Evolutionary conservation across 306 rosid genomes (phyloP).

Genomic region (Purshia tridentata): DNA sequence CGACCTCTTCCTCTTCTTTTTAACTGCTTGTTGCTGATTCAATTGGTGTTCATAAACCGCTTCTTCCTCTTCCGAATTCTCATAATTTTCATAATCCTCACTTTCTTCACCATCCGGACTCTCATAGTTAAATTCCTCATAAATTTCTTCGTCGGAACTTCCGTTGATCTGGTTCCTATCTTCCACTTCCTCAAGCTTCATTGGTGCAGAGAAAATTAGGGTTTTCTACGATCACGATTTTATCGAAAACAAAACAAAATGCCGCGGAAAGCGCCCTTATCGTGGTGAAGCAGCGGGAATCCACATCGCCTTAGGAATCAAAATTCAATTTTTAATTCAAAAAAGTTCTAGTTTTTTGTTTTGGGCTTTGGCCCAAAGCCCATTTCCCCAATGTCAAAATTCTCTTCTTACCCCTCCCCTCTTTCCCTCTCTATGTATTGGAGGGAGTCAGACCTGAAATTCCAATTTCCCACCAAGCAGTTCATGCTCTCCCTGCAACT

Average conservation of each 20-base stretch:
- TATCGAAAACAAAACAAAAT: no score
- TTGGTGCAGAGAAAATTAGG: no score
- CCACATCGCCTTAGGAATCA: no score
- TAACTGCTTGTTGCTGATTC: constrained; percentile 4
- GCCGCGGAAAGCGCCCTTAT: no score
- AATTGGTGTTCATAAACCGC: not conserved
- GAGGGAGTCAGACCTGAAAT: constrained; percentile 2
- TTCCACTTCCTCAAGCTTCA: not conserved
- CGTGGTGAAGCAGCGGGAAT: no score
- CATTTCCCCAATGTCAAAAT: no score
- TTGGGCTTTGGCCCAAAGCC: no score
- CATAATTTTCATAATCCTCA: constrained; percentile 7
- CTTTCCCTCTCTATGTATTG: not conserved
- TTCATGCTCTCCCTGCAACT: constrained; percentile 27
- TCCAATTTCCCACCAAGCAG: constrained; percentile 11
- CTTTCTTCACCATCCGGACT: constrained; percentile 21
- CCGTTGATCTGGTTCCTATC: not conserved
- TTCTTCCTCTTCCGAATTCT: constrained; percentile 6
- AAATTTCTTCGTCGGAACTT: constrained; percentile 5
- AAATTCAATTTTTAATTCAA: no score
- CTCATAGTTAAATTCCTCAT: no score
- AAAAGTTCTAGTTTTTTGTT: no score
- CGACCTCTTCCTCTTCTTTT: constrained; percentile 21
- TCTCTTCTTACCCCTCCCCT: no score
- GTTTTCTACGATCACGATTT: no score